These are phyloP conservation scores for Parietaria judaica DNA, from an alignment of 306 rosid species.

Conservation along the genomic window DNA sequence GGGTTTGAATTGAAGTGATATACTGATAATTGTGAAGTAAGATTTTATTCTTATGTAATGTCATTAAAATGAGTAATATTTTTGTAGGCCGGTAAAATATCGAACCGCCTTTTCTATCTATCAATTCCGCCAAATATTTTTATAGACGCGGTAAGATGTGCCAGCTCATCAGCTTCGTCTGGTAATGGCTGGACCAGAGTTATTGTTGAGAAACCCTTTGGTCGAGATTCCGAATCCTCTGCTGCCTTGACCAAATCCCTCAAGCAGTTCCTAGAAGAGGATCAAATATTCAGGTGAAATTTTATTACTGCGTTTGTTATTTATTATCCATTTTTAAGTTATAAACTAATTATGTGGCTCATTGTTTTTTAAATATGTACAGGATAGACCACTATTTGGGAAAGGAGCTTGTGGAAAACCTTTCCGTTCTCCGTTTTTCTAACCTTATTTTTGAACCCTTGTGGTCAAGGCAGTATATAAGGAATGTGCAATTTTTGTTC, in stretches of 20 bases:
- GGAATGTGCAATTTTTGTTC: constrained; percentile 78
- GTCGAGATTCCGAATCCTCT: constrained; percentile 88
- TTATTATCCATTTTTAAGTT: too few relatives aligned
- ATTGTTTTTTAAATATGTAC: not conserved
- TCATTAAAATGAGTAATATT: not conserved
- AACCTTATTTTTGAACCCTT: constrained; percentile 88
- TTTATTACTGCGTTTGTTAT: too few relatives aligned
- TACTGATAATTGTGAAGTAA: not conserved
- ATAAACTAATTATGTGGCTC: too few relatives aligned
- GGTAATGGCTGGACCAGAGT: constrained; percentile 90
- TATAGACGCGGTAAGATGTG: constrained; percentile 71
- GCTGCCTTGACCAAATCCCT: constrained; percentile 81
- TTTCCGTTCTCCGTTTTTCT: constrained; percentile 86
- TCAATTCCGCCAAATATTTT: constrained; percentile 88
- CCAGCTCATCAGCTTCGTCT: constrained; percentile 73
- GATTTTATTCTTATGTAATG: too few relatives aligned
- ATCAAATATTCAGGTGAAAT: constrained; percentile 57
- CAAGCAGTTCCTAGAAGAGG: constrained; percentile 72
- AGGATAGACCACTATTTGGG: constrained; percentile 91
- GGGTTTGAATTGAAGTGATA: not conserved
- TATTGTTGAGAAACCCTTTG: constrained; percentile 94
- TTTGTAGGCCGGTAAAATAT: constrained; percentile 64
- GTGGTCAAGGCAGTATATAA: constrained; percentile 93
- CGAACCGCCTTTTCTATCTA: constrained; percentile 85
- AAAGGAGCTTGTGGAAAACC: constrained; percentile 93